Conservation (phyloP, 495 filamentous ascomycete species). For the Trichoderma reesei region DNA sequence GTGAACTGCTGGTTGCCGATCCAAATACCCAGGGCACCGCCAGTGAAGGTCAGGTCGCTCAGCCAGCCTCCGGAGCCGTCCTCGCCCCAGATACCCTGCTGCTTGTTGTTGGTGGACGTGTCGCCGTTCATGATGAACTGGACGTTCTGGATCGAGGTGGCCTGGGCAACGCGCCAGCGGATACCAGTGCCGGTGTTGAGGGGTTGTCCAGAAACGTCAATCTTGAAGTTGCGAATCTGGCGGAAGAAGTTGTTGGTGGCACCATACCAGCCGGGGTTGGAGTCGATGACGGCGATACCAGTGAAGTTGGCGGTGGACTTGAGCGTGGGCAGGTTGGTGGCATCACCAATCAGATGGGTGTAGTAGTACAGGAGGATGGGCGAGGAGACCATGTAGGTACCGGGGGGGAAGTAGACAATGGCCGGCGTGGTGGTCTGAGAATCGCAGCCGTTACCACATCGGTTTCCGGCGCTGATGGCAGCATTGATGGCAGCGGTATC, state of each 20-base stretch:
- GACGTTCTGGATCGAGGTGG: conserved; percentile 85
- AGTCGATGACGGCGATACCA: conserved; percentile 85
- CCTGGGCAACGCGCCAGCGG: conserved; percentile 97
- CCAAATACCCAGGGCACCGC: conserved; percentile 75
- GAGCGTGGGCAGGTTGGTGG: conserved; percentile 56
- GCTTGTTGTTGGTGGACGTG: conserved; percentile 56
- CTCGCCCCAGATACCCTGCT: conserved; percentile 95
- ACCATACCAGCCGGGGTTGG: conserved; percentile 70
- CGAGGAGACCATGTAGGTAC: conserved; percentile 60
- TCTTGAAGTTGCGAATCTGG: conserved; percentile 85
- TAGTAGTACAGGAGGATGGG: conserved; percentile 69
- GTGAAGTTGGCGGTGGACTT: conserved; percentile 62
- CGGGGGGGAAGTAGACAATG: conserved; percentile 71
- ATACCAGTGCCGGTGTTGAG: conserved; percentile 61
- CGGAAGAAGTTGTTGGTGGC: conserved; percentile 99
- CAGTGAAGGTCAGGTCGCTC: conserved; percentile 78
- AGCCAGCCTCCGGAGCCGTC: conserved; percentile 89
- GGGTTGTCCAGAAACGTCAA: conserved; percentile 71
- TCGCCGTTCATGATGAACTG: conserved; percentile 79
- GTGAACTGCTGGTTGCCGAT: conserved; percentile 95
- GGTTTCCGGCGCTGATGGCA: conserved; percentile 61
- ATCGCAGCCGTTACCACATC: conserved; percentile 71
- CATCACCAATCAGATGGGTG: conserved; percentile 73
- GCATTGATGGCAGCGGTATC: conserved; percentile 84
- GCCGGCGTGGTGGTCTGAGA: conserved; percentile 70